These are phyloP conservation scores for Cinnamomum micranthum DNA, from an alignment of 164 flowering plant species.

Conservation along the genomic window DNA sequence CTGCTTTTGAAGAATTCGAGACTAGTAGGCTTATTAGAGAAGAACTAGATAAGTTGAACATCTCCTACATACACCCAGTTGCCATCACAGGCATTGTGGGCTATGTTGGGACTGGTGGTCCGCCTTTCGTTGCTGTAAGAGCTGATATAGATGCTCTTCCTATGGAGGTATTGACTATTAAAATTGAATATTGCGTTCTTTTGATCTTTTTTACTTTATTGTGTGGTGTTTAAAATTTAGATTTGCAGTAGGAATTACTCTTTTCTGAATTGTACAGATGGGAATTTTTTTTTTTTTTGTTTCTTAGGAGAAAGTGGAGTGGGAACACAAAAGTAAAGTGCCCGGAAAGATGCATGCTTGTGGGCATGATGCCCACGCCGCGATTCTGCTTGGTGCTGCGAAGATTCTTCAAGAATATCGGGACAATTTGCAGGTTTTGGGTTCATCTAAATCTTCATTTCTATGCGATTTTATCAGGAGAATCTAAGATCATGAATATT, in stretches of 20 bases:
- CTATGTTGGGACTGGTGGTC: conserved; percentile 61
- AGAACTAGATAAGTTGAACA: conserved; percentile 67
- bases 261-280: no score
- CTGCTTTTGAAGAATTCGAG: conserved; percentile 78
- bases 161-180: conserved; percentile 49
- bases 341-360: conserved; percentile 86
- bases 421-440: conserved; percentile 17
- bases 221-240: no score
- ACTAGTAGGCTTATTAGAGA: conserved; percentile 67
- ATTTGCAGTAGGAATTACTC: no score
- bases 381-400: conserved; percentile 79
- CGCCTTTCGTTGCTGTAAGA: conserved; percentile 81
- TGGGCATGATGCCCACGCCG: conserved; percentile 73
- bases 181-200: not conserved
- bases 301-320: conserved; percentile 28
- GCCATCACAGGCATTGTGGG: conserved; percentile 49
- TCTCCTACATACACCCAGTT: conserved; percentile 60
- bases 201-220: not conserved
- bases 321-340: conserved; percentile 71
- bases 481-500: not conserved
- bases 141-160: conserved; percentile 94
- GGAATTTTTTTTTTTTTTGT: no score
- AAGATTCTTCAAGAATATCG: conserved; percentile 31
- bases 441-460: not conserved
- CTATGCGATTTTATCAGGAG: not conserved